These are phyloP conservation scores for Trichoderma endophyticum DNA, from an alignment of 2,329 filamentous ascomycete species.

Conservation along the genomic window DNA sequence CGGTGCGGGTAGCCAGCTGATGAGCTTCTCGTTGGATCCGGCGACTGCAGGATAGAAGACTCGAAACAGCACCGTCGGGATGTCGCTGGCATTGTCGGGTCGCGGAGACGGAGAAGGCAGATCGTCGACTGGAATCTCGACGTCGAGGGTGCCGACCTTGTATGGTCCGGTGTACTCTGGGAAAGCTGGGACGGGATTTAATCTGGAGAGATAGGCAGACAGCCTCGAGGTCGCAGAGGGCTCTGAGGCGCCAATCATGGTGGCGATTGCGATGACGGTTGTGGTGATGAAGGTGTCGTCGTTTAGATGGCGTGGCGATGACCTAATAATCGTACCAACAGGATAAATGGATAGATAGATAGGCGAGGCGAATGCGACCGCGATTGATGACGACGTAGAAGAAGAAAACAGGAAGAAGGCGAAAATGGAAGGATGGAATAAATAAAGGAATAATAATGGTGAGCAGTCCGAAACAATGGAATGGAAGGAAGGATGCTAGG, in stretches of 20 bases:
- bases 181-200: slow-evolving; percentile 69
- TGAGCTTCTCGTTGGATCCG: slow-evolving; percentile 52
- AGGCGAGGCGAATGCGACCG: not conserved
- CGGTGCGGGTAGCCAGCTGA: slow-evolving; percentile 75
- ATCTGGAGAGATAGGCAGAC: slow-evolving; percentile 47
- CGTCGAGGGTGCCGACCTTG: slow-evolving; percentile 74
- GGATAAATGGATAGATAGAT: not conserved
- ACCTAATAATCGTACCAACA: not conserved
- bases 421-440: not conserved
- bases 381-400: not conserved
- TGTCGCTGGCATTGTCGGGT: slow-evolving; percentile 52
- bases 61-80: slow-evolving; percentile 74
- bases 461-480: not conserved
- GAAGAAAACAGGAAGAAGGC: not conserved
- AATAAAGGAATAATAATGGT: not conserved
- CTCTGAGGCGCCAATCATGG: slow-evolving; percentile 18
- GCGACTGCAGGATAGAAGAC: slow-evolving; percentile 73
- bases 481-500: not conserved
- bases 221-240: slow-evolving; percentile 36
- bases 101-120: slow-evolving; percentile 52
- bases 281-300: not conserved
- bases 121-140: slow-evolving; percentile 70
- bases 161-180: slow-evolving; percentile 74
- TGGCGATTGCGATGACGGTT: not conserved
- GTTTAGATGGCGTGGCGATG: not conserved